These are phyloP conservation scores for Ephemerocybe angulata DNA, from an alignment of 768 basidiomycete genomes.

Conservation along the genomic window DNA sequence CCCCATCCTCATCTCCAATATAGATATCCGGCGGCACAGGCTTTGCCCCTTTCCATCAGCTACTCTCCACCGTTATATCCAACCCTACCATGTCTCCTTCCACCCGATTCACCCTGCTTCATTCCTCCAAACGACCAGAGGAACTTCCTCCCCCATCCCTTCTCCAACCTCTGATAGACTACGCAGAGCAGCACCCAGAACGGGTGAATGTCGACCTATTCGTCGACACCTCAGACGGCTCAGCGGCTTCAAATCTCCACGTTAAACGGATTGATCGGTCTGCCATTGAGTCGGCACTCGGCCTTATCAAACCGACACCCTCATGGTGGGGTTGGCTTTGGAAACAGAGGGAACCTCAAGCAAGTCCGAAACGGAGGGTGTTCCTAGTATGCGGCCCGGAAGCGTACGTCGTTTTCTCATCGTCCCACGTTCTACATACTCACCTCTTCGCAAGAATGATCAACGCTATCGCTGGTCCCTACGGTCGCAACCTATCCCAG, in stretches of 20 bases:
- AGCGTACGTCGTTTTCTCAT: conserved; percentile 43
- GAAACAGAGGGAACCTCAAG: conserved; percentile 14
- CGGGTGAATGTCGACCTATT: conserved; percentile 57
- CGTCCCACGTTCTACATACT: neutral
- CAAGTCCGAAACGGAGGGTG: conserved; percentile 40
- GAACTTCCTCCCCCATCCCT: conserved; percentile 70
- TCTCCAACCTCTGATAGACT: conserved; percentile 47
- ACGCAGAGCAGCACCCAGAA: conserved; percentile 51
- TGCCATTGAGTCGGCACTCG: conserved; percentile 43
- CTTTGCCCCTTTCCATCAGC: conserved; percentile 80
- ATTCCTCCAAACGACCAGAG: conserved; percentile 56
- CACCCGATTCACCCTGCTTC: conserved; percentile 69
- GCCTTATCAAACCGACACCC: conserved; percentile 17
- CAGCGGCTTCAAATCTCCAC: conserved; percentile 25
- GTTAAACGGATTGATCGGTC: conserved; percentile 54
- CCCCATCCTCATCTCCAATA: neutral
- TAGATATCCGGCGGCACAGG: conserved; percentile 89
- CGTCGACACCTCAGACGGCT: conserved; percentile 47
- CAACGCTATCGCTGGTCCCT: conserved; percentile 67
- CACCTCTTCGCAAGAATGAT: conserved; percentile 56
- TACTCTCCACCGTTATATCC: conserved; percentile 55
- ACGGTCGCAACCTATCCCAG: conserved; percentile 72
- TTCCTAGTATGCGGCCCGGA: conserved; percentile 87
- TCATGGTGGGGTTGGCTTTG: conserved; percentile 39
- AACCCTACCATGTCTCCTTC: conserved; percentile 23